phyloP scores from a whole-genome alignment of 2,329 filamentous ascomycete genomes.

The Alternaria sp. region DNA sequence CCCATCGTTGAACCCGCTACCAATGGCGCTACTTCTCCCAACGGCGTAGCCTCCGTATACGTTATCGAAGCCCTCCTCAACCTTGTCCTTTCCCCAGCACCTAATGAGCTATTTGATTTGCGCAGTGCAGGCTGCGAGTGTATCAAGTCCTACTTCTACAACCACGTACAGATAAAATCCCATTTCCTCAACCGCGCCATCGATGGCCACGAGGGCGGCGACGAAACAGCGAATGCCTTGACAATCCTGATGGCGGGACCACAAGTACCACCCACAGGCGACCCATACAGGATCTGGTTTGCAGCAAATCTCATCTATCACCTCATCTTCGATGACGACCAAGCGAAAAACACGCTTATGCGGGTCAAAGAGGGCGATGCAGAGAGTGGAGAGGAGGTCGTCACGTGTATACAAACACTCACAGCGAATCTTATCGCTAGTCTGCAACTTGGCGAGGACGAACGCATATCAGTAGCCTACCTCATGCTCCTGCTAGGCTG shows the following conservation, averaged over 20 bases:
- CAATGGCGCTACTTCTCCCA: constrained; percentile 54
- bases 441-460: constrained; percentile 77
- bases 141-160: constrained; percentile 89
- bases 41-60: constrained; percentile 72
- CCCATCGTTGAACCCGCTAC: constrained; percentile 60
- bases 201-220: constrained; percentile 80
- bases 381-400: constrained; percentile 88
- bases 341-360: constrained; percentile 82
- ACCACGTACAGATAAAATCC: constrained; percentile 79
- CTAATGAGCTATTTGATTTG: constrained; percentile 75
- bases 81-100: constrained; percentile 74
- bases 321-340: constrained; percentile 78
- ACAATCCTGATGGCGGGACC: constrained; percentile 78
- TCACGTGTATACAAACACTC: constrained; percentile 90
- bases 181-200: constrained; percentile 92
- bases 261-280: constrained; percentile 67
- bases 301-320: constrained; percentile 88
- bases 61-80: constrained; percentile 94
- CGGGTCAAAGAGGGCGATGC: constrained; percentile 88
- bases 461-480: constrained; percentile 82
- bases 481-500: constrained; percentile 88
- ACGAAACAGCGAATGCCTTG: constrained; percentile 88
- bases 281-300: constrained; percentile 91
- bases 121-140: constrained; percentile 88
- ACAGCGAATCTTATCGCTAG: constrained; percentile 85